Base-by-base conservation (phyloP, 129 eudicot species). In the Artemisia argyi region DNA sequence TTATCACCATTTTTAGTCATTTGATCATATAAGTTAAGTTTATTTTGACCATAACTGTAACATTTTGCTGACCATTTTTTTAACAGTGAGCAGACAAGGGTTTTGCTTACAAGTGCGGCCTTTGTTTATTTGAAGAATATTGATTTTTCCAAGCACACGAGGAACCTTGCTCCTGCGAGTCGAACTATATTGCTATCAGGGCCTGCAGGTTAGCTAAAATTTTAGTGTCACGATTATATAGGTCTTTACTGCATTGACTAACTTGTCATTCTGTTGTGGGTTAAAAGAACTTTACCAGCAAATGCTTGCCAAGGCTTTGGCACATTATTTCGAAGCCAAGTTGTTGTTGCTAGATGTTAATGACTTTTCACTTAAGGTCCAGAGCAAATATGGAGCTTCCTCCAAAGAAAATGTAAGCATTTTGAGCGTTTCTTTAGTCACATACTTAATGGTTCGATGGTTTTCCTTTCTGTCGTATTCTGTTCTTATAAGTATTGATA, bases 121-220 rank as follows among this genome's bases (percentile, higher is more conserved):
- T 93, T 86, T 80, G 88, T 93, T 73, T 87, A 90, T 70, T 55
- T 93, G 82, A 90, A 82, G 79, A 84, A 84, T 53, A 82, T 74
- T 20, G 95, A 93, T 73, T 77, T 93, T 46, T 68, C 86, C 22
- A 90, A 87, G 86, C 90, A 93, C 79, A 92, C 89, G n/a, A 78
- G 97, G 71, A 92, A 92, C 77, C 97, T 92, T 18, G 72, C 94
- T 76, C 98, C 98, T 2, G 97, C 98, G 46, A 93, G 98, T 66
- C 96, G 92, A 77, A 86, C 98, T 69, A 93, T 93, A 61, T 86
- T 93, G 85, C 83, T 93, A 26, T 90, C 98, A 69, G 98, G 98
- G 24, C 96, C 98, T 15, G 85, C 97, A 24, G 98, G 98, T 89
- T 61, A 0, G 47, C 8, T 16, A 55, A 6, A 5, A 67, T 22